Evolutionary conservation across 495 filamentous ascomycete species (phyloP).

Genomic region (Podospora pseudocomata): DNA sequence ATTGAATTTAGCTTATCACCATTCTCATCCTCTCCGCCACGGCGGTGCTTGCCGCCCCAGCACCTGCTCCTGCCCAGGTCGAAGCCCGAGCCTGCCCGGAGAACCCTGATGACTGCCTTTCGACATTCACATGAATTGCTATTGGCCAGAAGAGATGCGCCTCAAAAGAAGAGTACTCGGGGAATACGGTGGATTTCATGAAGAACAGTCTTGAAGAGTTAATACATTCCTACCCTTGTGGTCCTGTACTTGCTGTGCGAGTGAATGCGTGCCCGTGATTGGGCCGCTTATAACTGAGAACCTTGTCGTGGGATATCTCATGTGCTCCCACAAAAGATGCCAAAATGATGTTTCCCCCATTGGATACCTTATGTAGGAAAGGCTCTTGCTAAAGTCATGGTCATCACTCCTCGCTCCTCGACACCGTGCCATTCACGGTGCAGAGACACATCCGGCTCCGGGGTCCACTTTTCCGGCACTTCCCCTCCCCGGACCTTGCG

Average conservation of each 20-base stretch:
- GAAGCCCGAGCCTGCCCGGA: neutral
- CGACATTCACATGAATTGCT: neutral
- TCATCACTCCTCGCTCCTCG: no score
- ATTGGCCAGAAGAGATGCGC: no score
- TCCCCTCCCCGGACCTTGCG: neutral
- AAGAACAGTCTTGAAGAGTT: no score
- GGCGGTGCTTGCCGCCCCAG: neutral
- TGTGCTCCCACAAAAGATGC: no score
- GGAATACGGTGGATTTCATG: no score
- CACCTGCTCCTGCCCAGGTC: neutral
- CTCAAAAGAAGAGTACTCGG: no score
- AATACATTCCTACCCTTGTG: no score
- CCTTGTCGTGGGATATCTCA: no score
- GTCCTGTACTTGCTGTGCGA: no score
- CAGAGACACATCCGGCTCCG: neutral
- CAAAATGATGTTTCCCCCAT: no score
- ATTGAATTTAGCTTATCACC: neutral
- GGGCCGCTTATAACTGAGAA: neutral
- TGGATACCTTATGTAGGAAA: no score
- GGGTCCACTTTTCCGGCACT: neutral
- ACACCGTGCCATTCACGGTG: neutral
- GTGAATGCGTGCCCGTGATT: neutral
- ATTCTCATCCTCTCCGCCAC: neutral
- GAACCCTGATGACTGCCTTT: neutral
- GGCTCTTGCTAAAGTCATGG: no score